Evolutionary conservation across 2,329 filamentous ascomycete genomes (phyloP), one percentile per base, ranked within the genome.

Genomic region (Cordyceps sp.): DNA sequence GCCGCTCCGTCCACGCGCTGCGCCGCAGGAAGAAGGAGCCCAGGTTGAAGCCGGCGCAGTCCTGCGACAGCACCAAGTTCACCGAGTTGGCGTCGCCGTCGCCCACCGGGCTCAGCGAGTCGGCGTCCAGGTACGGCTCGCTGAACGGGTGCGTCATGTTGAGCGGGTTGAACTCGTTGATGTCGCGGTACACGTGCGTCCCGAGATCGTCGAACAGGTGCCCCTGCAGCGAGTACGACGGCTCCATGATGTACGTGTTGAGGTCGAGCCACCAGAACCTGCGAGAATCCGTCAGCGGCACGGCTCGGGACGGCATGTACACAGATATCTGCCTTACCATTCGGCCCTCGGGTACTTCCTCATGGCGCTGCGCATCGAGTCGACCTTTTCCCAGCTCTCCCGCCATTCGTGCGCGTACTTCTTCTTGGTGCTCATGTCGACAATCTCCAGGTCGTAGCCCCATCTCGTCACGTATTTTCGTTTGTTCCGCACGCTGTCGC

Each of bases 251-350:
- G 57, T 88, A 92, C 4, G 90, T 98, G 59, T 93, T 93, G 25
- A 96, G 71, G 54, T 98, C 90, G 36, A 98, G 66, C 88, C 90
- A 98, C 90, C 90, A 98, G 48, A 98, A 90, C 86, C 86, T 93
- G 49, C 19, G 23, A 19, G 20, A 8, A n/a, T 30, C 18, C 10
- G 18, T 31, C 23, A 39, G 37, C 21, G n/a, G n/a, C n/a, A n/a
- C n/a, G n/a, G n/a, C n/a, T n/a, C n/a, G n/a, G n/a, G n/a, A n/a
- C n/a, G n/a, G n/a, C n/a, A n/a, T n/a, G n/a, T n/a, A n/a, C n/a
- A n/a, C n/a, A n/a, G n/a, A n/a, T n/a, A n/a, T n/a, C n/a, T n/a
- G n/a, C n/a, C 75, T 56, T 64, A 93, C 90, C 90, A 98, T 62
- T 98, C 88, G 22, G 88, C 90, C 40, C 93, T 69, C 19, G 90